Evolutionary conservation across 148 eudicot genomes (phyloP), one percentile per base, ranked within the genome.

Genomic region (Drosera capensis): DNA sequence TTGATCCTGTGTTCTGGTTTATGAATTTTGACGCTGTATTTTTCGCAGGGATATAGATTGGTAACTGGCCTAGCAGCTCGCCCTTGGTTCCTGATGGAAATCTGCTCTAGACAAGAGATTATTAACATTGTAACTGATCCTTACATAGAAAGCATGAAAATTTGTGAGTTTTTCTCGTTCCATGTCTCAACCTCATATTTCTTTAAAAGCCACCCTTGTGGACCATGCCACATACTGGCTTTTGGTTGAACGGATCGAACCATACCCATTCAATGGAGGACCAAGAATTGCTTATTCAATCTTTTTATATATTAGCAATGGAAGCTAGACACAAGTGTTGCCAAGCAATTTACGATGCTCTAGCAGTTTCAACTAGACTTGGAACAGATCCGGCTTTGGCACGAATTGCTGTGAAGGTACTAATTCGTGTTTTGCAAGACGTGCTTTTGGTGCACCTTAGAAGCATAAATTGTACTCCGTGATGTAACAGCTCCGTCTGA

Each of bases 1-100:
- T n/a, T n/a, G n/a, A n/a, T n/a, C n/a, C 24, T 42, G 2, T 25
- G 13, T 17, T 43, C 28, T 13, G 6, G 8, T 14, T 23, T 43
- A 20, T 21, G 13, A 20, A 21, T 14, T 22, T 43, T 3, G 22
- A 43, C 25, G 22, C 9, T 11, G n/a, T n/a, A 7, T 24, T 23
- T 34, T 51, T 21, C 60, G 15, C 72, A 82, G 95, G 92, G 78
- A 11, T 80, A 80, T 46, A 78, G 79, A 63, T 62, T 83, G 71
- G 68, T 80, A 49, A 62, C 77, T 20, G 78, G 75, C 22, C 48
- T 88, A 59, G 86, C 64, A 45, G 66, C 75, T 64, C 82, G 94
- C 25, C 64, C 81, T 25, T 88, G 97, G 94, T 77, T 71, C 60
- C 67, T 88, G 69, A 67, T 73, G 69, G 97, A 83, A 71, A 71